Conservation (phyloP, 2,329 filamentous ascomycete genomes). For the Xylariales sp. region DNA sequence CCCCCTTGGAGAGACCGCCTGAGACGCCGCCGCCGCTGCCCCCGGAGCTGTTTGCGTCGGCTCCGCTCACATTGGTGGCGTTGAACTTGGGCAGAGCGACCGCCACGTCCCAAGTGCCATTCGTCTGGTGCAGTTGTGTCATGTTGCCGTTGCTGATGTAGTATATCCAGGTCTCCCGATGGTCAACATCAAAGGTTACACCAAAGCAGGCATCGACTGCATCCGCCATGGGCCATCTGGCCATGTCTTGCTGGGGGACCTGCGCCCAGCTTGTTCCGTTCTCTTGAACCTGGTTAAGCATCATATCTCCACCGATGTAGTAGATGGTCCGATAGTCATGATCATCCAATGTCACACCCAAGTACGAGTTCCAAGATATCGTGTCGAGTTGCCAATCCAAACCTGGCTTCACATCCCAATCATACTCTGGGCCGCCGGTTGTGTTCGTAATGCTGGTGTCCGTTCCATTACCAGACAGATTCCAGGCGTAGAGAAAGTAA, state of each 20-base stretch:
- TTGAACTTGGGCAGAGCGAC: conserved; percentile 14
- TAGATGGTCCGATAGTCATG: conserved; percentile 17
- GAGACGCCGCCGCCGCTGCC: background rate
- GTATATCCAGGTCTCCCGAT: conserved; percentile 23
- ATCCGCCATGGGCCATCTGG: conserved; percentile 28
- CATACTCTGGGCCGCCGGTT: too few relatives aligned
- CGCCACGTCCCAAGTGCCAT: conserved; percentile 21
- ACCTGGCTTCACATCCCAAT: background rate
- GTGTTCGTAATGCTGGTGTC: too few relatives aligned
- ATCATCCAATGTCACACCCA: conserved; percentile 19
- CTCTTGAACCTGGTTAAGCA: conserved; percentile 16
- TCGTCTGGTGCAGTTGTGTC: conserved; percentile 20
- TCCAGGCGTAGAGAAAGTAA: too few relatives aligned
- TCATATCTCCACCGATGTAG: conserved; percentile 28
- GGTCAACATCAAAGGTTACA: conserved; percentile 16
- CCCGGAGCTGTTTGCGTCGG: background rate
- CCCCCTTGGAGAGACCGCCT: conserved; percentile 8
- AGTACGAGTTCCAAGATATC: conserved; percentile 12
- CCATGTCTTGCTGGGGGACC: conserved; percentile 8
- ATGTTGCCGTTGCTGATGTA: conserved; percentile 24
- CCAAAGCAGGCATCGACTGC: conserved; percentile 20
- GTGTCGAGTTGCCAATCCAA: conserved; percentile 11
- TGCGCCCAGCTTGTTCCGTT: conserved; percentile 18
- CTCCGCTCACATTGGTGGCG: conserved; percentile 2
- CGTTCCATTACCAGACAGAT: too few relatives aligned